Evolutionary conservation across 768 basidiomycete species (phyloP).

Genomic region (Psilocybe cubensis): DNA sequence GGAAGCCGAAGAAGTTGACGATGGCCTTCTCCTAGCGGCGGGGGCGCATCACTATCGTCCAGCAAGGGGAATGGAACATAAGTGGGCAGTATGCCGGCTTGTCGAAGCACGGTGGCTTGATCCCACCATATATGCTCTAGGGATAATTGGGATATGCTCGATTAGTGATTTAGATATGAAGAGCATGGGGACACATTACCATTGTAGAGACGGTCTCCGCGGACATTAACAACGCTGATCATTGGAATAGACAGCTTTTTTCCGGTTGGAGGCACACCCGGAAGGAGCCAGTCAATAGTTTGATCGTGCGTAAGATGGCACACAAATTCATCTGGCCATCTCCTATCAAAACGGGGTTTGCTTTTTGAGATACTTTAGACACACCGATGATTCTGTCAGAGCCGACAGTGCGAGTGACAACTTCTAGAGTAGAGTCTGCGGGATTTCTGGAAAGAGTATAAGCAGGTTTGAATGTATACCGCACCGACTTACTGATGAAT

Average conservation of each 20-base stretch:
- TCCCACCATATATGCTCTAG: conserved; percentile 52
- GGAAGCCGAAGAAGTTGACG: conserved; percentile 33
- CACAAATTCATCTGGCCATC: conserved; percentile 62
- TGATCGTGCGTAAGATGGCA: conserved; percentile 48
- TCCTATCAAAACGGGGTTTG: too few relatives aligned
- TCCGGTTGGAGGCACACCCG: conserved; percentile 55
- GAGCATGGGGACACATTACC: conserved; percentile 21
- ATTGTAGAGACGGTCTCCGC: conserved; percentile 41
- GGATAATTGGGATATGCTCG: neutral
- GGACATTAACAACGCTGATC: conserved; percentile 58
- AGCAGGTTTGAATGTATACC: neutral
- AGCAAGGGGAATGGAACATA: conserved; percentile 30
- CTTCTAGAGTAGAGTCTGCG: conserved; percentile 43
- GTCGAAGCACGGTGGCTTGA: conserved; percentile 40
- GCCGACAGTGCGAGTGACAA: conserved; percentile 55
- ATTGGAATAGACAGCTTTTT: conserved; percentile 53
- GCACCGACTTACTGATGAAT: conserved; percentile 47
- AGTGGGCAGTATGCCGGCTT: conserved; percentile 38
- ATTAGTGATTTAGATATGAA: neutral
- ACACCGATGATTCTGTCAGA: conserved; percentile 52
- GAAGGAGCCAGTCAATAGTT: conserved; percentile 53
- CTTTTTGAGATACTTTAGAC: conserved; percentile 6
- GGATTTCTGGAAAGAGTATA: conserved; percentile 43
- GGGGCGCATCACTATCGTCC: conserved; percentile 9
- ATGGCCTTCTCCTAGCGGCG: too few relatives aligned